Base-by-base conservation (phyloP, 1,284 basidiomycete species). In the Ustilago lituana region DNA sequence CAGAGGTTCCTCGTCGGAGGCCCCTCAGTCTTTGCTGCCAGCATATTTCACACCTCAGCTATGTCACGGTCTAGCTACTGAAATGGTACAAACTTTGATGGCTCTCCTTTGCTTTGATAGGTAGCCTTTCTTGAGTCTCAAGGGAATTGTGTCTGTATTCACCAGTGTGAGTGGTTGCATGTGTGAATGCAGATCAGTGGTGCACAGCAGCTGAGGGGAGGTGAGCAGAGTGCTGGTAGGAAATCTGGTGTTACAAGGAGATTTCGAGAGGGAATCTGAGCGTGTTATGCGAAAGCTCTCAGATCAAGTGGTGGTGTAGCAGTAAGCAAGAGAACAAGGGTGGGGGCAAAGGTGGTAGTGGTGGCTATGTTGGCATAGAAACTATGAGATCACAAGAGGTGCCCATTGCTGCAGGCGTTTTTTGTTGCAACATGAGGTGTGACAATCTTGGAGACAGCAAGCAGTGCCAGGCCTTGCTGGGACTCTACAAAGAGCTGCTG, bases 381-480 rank as follows among this genome's bases (percentile, higher is more conserved):
- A 45, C 47, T 36, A 55, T 47, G 59, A 55, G 51, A 61, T 55
- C 58, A 61, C 58, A 23, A 36, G 8, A 22, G 27, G 27, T 36
- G 36, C 27, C n/a, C n/a, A 17, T 5, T 44, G 24, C 40, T 45
- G 41, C 51, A 53, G 20, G 12, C 15, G 22, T 10, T n/a, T n/a
- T n/a, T 15, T 44, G 29, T 33, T 29, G 35, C 44, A 46, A 46
- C 19, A 17, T 20, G 35, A 24, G 14, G 44, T 35, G 33, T 33
- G 32, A 19, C 44, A 32, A 32, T 17, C 9, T 17, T 1, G 26
- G 4, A 27, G 23, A 40, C 39, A 10, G 8, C 39, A 19, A 43
- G 29, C 29, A 23, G 10, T 15, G 39, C 27, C 19, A n/a, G n/a
- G n/a, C n/a, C n/a, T n/a, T n/a, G n/a, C n/a, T n/a, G n/a, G n/a